Percentiles rank a stretch among this genome's conserved stretches.
Conservation (phyloP, 169 alveolate genomes). For the Miamiensis avidus region DNA sequence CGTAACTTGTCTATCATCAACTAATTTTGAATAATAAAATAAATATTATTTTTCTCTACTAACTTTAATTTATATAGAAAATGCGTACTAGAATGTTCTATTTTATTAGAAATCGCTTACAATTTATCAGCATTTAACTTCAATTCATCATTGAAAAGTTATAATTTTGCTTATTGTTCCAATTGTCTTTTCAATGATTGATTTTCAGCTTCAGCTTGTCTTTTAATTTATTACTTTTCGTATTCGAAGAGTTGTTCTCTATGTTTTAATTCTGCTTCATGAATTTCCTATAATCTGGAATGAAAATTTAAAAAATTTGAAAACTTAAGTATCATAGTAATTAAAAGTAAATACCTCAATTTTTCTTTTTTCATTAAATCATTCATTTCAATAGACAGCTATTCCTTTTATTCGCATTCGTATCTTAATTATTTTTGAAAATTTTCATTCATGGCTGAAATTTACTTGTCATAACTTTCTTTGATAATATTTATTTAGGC, state of each 20-base stretch:
- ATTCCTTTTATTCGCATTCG: background rate
- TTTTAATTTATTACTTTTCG: conserved; percentile 2
- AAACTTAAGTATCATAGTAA: background rate
- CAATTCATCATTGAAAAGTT: background rate
- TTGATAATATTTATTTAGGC: background rate
- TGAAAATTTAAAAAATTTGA: background rate
- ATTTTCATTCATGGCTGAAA: background rate
- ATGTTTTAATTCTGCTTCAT: conserved; percentile 3
- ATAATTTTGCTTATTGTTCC: conserved; percentile 1
- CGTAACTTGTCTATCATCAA: background rate
- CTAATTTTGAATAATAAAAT: too few relatives aligned
- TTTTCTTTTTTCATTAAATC: background rate
- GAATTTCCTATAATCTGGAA: background rate
- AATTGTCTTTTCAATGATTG: background rate
- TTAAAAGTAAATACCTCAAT: background rate
- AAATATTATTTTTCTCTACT: too few relatives aligned
- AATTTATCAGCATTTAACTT: conserved; percentile 2
- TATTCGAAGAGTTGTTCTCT: conserved; percentile 1
- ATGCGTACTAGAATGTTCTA: background rate
- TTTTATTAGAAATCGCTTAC: background rate
- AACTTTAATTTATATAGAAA: too few relatives aligned
- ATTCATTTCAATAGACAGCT: background rate
- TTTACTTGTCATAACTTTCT: background rate
- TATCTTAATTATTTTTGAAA: background rate
- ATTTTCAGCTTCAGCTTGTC: background rate